A percentile compares a stretch with the other conserved stretches of the same genome.
These are phyloP conservation scores for Taphrina flavorubra DNA, from an alignment of 1,139 yeast genomes.

Conservation along the genomic window DNA sequence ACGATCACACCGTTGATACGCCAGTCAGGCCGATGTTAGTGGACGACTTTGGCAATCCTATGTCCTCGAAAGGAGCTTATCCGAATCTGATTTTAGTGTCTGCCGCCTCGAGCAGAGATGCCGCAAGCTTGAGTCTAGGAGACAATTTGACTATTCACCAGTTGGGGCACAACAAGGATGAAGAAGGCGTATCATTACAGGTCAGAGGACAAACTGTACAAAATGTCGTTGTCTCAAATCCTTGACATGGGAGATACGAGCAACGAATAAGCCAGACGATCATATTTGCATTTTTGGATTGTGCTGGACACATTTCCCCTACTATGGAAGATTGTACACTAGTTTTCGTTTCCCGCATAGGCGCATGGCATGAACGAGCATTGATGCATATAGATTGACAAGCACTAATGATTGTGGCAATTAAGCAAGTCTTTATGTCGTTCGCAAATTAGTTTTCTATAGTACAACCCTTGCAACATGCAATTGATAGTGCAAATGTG, in stretches of 20 bases:
- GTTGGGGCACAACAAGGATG: background rate
- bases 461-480: too few species aligned
- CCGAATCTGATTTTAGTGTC: constrained; percentile 13
- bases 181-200: background rate
- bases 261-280: too few species aligned
- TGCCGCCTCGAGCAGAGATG: background rate
- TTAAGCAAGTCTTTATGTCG: too few species aligned
- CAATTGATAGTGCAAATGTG: too few species aligned
- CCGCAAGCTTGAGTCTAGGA: background rate
- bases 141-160: background rate
- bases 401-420: too few species aligned
- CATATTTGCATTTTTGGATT: too few species aligned
- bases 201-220: constrained; percentile 1
- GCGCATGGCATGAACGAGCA: background rate
- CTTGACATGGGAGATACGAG: background rate
- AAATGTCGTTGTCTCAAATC: background rate
- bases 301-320: background rate
- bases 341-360: background rate
- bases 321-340: background rate
- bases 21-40: constrained; percentile 6
- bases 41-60: constrained; percentile 7
- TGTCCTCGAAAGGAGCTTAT: background rate
- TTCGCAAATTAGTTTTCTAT: too few species aligned
- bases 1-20: background rate
- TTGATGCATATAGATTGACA: background rate